Evolutionary conservation across 495 filamentous ascomycete species (phyloP).

Genomic region (Aspergillus affinis): DNA sequence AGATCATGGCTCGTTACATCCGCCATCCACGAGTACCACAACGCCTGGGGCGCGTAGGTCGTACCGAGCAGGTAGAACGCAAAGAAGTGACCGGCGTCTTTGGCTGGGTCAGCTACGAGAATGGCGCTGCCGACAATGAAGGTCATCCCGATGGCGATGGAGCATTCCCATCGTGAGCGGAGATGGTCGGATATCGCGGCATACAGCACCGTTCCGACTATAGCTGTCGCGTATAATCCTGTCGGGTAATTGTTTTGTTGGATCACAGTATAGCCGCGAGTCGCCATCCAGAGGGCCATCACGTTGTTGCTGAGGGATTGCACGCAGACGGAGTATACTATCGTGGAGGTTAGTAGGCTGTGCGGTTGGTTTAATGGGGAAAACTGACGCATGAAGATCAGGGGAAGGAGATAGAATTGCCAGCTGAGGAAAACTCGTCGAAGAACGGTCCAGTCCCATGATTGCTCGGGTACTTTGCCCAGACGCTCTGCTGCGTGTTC

Average conservation of each 20-base stretch:
- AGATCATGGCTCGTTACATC: slow-evolving; percentile 35
- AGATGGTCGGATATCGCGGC: slow-evolving; percentile 37
- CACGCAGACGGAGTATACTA: slow-evolving; percentile 35
- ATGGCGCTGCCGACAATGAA: slow-evolving; percentile 35
- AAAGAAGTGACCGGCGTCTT: slow-evolving; percentile 30
- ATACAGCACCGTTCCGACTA: slow-evolving; percentile 32
- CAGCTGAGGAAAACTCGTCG: slow-evolving; percentile 33
- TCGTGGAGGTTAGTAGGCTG: background rate
- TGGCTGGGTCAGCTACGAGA: slow-evolving; percentile 25
- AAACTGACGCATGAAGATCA: slow-evolving; percentile 36
- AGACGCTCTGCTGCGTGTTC: slow-evolving; percentile 31
- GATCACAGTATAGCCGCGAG: slow-evolving; percentile 32
- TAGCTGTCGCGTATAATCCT: slow-evolving; percentile 32
- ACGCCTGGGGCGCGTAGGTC: slow-evolving; percentile 35
- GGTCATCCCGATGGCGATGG: slow-evolving; percentile 32
- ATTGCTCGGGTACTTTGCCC: slow-evolving; percentile 20
- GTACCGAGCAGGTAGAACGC: slow-evolving; percentile 37
- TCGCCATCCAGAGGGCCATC: slow-evolving; percentile 38
- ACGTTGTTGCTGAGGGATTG: slow-evolving; percentile 37
- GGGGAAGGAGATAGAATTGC: slow-evolving; percentile 37
- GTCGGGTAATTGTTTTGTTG: slow-evolving; percentile 40
- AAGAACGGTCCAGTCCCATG: slow-evolving; percentile 34
- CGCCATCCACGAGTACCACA: slow-evolving; percentile 42
- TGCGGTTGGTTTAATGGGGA: background rate
- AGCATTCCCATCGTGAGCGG: slow-evolving; percentile 36